Base-by-base conservation (phyloP, 371 early-diverging fungal species). In the Saksenaea oblongispora region DNA sequence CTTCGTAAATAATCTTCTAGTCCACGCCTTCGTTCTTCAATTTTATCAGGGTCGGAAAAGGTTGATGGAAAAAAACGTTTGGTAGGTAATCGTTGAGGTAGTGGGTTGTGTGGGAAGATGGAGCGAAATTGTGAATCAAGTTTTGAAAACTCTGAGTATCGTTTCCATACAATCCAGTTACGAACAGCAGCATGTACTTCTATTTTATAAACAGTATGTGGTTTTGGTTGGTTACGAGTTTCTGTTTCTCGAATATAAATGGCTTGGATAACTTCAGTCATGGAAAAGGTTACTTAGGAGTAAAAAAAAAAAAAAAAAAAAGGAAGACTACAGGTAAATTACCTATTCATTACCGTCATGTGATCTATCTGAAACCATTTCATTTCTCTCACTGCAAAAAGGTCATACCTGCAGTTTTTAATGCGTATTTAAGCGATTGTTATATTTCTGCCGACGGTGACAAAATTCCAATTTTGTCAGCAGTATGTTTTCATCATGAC, bases 101-200 rank as follows among this genome's bases (percentile, higher is more conserved):
- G 86, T 0, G 85, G 75, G 9, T 80, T 71, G 61, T 83, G 82
- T 0, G 94, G 91, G 63, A 86, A 89, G 44, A 81, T 75, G 5
- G 76, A 72, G 1, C 66, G 36, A 18, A 87, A 78, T 17, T 79
- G 80, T 1, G 42, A 37, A 61, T 91, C 75, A 1, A 96, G 85
- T 31, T 83, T 75, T 36, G 82, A 82, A 66, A 96, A 96, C 61
- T 94, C 95, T 54, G 88, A 89, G 75, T 94, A 96, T 3, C 96
- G 89, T 63, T 89, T 90, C 91, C 92, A 93, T 22, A 95, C 89
- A 1, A 82, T 84, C 96, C 96, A 96, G 11, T 91, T 86, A 18
- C 94, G 88, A 24, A 94, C 92, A 2, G 93, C 90, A 1, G 91
- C 92, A 64, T 89, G 87, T 8, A 93, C 87, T 62, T 90, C 85